Evolutionary conservation across 2,329 filamentous ascomycete species (phyloP).

Genomic region (Trichoderma breve): DNA sequence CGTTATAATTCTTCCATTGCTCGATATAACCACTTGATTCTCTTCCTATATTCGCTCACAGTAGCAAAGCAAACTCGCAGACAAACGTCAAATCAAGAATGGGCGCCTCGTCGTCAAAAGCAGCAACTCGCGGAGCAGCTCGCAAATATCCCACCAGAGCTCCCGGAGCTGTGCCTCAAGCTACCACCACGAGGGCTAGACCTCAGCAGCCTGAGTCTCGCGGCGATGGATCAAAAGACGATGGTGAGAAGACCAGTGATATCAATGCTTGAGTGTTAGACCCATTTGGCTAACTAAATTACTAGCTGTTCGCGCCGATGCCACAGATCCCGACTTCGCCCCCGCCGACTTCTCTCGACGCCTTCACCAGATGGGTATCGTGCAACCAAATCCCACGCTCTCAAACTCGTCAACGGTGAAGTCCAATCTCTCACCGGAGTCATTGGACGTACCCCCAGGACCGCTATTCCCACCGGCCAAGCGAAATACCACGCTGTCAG

Average conservation of each 20-base stretch:
- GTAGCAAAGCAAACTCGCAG: not conserved
- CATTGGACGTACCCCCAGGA: constrained; percentile 24
- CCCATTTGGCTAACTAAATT: not conserved
- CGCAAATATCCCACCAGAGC: constrained; percentile 47
- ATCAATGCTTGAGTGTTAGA: not conserved
- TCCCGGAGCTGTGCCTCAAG: constrained; percentile 27
- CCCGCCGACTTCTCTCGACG: constrained; percentile 50
- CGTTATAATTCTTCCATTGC: no score
- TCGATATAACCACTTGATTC: not conserved
- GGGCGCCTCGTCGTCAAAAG: constrained; percentile 22
- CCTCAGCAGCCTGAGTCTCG: constrained; percentile 8
- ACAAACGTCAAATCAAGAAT: not conserved
- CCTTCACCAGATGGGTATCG: constrained; percentile 54
- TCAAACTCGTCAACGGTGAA: constrained; percentile 51
- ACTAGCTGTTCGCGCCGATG: constrained; percentile 42
- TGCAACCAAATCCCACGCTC: constrained; percentile 52
- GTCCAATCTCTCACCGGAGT: constrained; percentile 20
- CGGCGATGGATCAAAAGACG: constrained; percentile 22
- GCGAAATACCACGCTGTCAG: constrained; percentile 47
- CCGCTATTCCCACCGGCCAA: constrained; percentile 33
- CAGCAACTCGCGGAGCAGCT: constrained; percentile 18
- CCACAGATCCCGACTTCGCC: constrained; percentile 41
- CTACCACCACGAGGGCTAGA: constrained; percentile 24
- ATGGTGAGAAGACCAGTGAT: constrained; percentile 23
- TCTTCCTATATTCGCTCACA: not conserved